Percentiles rank a stretch among this genome's conserved stretches.
phyloP scores from a whole-genome alignment of 371 early-diverging fungal genomes.

The Mortierella sp. region DNA sequence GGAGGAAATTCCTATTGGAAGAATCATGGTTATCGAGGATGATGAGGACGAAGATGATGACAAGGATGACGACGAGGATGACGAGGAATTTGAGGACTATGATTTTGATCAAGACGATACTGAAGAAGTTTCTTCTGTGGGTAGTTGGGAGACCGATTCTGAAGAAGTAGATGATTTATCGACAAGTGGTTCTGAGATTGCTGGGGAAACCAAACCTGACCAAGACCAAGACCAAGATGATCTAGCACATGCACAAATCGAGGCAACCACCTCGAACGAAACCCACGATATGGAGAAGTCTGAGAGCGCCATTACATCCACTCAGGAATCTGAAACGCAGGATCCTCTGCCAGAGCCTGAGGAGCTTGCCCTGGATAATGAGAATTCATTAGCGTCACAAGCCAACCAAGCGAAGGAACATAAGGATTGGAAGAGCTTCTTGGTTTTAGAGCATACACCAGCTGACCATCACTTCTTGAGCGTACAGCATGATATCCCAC shows the following conservation, averaged over 20 bases:
- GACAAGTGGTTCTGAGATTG: conserved; percentile 27
- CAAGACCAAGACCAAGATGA: background rate
- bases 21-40: conserved; percentile 57
- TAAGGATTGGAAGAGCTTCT: conserved; percentile 42
- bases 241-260: background rate
- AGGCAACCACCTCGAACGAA: background rate
- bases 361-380: background rate
- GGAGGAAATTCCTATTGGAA: conserved; percentile 52
- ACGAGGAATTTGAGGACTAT: conserved; percentile 39
- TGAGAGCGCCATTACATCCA: background rate
- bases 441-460: conserved; percentile 44
- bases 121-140: conserved; percentile 41
- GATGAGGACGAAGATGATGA: conserved; percentile 43
- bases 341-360: conserved; percentile 39
- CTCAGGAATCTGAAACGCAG: conserved; percentile 15
- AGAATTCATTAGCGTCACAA: background rate
- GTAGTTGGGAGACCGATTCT: conserved; percentile 57
- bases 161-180: conserved; percentile 46
- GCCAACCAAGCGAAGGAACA: conserved; percentile 20
- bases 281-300: background rate
- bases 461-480: conserved; percentile 46
- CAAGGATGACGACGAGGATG: conserved; percentile 29
- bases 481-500: conserved; percentile 1
- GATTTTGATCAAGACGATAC: conserved; percentile 51
- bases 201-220: background rate